Base-by-base conservation (phyloP, 2,329 filamentous ascomycete genomes). In the Nemania abortiva region DNA sequence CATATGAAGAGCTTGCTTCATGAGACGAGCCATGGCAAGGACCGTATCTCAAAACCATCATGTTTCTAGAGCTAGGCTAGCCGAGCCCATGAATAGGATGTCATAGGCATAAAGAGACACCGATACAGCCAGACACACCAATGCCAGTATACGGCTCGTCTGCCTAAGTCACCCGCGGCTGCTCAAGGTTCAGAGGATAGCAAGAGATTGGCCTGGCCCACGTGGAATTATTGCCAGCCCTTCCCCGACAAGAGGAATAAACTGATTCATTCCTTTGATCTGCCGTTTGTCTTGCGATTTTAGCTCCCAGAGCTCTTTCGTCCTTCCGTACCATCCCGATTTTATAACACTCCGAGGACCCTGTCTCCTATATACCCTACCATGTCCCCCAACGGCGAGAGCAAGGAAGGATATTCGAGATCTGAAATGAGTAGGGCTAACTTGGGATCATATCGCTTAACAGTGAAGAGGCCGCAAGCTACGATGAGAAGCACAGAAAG, bases 401-500 rank as follows among this genome's bases (percentile, higher is more conserved):
- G 10, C 13, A 18, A 4, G 10, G n/a, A 11, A 27, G 5, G 31
- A 49, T 29, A 10, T 27, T 20, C 22, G 31, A 9, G 4, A 7
- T 6, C 7, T 4, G 7, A 9, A 37, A 18, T 10, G 29, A 3
- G 2, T 18, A 10, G 22, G 15, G n/a, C 13, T 5, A n/a, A 34
- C 1, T n/a, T 31, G 24, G 34, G 27, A 63, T 70, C n/a, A 71
- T 34, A 37, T 34, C n/a, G 18, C 15, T 3, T 34, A 42, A 65
- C 55, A 89, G 88, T 70, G 78, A 86, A 56, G 79, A 86, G 69
- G 85, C 88, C 3, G 80, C 85, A 2, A 79, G 80, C 2, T 91
- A 91, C 74, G 89, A 92, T 73, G 75, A 79, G 47, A 86, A 85
- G 66, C 88, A 88, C 72, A 82, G 83, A 59, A 85, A 86, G 74